Percentiles rank a stretch among this genome's conserved stretches.
Evolutionary conservation across 805 yeast genomes (phyloP).

Genomic region (Candida vaughaniae): DNA sequence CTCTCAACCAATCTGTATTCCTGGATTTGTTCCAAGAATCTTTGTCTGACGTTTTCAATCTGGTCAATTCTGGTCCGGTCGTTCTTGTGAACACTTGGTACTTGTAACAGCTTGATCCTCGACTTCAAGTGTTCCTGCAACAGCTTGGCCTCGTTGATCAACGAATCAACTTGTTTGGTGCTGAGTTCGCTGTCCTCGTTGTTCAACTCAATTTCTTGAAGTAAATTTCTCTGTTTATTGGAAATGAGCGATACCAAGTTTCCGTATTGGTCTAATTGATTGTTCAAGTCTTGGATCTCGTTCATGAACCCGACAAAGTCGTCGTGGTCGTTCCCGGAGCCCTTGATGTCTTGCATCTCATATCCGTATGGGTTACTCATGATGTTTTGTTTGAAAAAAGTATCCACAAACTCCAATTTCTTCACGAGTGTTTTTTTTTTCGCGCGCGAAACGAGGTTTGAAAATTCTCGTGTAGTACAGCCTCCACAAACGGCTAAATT

Average conservation of each 20-base stretch:
- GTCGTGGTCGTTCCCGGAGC: conserved; percentile 29
- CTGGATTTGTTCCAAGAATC: conserved; percentile 83
- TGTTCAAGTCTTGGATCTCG: conserved; percentile 45
- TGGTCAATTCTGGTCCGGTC: conserved; percentile 86
- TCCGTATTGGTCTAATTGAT: conserved; percentile 40
- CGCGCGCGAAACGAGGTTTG: too few species aligned
- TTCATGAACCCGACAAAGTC: conserved; percentile 46
- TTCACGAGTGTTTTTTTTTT: too few species aligned
- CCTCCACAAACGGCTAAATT: too few species aligned
- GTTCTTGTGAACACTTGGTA: conserved; percentile 51
- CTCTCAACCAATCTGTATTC: conserved; percentile 85
- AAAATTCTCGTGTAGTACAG: too few species aligned
- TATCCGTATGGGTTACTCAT: conserved; percentile 40
- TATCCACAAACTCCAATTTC: too few species aligned
- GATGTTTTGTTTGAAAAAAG: too few species aligned
- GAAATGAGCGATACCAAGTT: conserved; percentile 38
- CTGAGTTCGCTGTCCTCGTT: conserved; percentile 51
- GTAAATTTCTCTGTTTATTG: conserved; percentile 39
- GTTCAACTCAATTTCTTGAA: conserved; percentile 42
- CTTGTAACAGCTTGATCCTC: conserved; percentile 75
- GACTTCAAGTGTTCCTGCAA: conserved; percentile 73
- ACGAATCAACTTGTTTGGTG: conserved; percentile 73
- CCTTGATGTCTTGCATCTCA: conserved; percentile 26
- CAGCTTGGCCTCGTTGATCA: conserved; percentile 74
- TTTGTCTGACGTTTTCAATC: conserved; percentile 83